Percentiles rank a stretch among this genome's conserved stretches.
phyloP scores from a whole-genome alignment of 2,329 filamentous ascomycete species.

The Diaporthe citri region DNA sequence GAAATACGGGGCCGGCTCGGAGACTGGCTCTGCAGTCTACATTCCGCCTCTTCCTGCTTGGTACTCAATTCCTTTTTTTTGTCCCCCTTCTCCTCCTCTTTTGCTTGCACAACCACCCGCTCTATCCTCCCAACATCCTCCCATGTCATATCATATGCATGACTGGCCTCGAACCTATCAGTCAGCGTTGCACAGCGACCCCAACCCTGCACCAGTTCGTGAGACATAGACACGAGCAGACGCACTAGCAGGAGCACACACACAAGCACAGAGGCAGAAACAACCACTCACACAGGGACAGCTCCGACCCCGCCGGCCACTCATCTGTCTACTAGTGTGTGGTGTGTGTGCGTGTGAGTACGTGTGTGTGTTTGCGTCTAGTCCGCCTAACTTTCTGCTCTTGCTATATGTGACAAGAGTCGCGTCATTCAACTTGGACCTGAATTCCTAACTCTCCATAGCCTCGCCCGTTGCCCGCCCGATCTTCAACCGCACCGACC shows the following conservation, averaged over 20 bases:
- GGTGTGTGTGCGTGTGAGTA: not conserved
- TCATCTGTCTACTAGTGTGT: not conserved
- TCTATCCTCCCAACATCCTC: not conserved
- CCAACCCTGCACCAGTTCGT: constrained; percentile 6
- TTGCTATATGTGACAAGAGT: constrained; percentile 11
- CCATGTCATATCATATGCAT: constrained; percentile 2
- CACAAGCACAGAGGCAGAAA: constrained; percentile 11
- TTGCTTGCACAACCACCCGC: not conserved
- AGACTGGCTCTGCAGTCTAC: not conserved
- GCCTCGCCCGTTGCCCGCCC: constrained; percentile 18
- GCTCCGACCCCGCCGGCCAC: constrained; percentile 18
- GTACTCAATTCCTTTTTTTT: not conserved
- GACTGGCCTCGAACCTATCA: not conserved
- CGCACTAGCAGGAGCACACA: not conserved
- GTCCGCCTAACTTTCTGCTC: constrained; percentile 4
- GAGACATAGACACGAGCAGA: not conserved
- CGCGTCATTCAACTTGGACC: constrained; percentile 22
- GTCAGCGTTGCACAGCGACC: constrained; percentile 3
- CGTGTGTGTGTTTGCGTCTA: constrained; percentile 10
- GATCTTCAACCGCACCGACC: constrained; percentile 20
- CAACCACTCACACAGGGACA: not conserved
- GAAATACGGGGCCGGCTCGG: constrained; percentile 25
- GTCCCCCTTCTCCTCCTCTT: not conserved
- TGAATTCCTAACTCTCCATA: constrained; percentile 11
- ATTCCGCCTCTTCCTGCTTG: constrained; percentile 18